These are phyloP conservation scores for Astrothelium macrocarpum DNA, from an alignment of 495 filamentous ascomycete genomes.

Conservation along the genomic window DNA sequence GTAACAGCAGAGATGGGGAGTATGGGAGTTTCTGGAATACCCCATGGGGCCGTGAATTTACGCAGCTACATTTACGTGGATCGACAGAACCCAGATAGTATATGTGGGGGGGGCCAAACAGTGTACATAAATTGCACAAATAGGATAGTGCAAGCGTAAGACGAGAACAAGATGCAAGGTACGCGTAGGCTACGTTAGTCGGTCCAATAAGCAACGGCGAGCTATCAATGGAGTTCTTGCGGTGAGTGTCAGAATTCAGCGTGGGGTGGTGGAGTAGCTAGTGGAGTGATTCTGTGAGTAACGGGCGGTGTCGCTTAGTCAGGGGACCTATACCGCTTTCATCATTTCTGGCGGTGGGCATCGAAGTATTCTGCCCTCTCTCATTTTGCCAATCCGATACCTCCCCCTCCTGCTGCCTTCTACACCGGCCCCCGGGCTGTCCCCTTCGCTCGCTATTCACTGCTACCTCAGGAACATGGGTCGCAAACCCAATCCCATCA, in stretches of 20 bases:
- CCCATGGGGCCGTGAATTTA: not conserved
- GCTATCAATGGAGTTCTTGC: not conserved
- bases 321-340: slow-evolving; percentile 1
- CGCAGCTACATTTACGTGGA: too few species aligned
- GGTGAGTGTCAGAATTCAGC: not conserved
- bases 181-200: too few species aligned
- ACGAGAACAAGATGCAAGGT: too few species aligned
- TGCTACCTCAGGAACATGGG: slow-evolving; percentile 45
- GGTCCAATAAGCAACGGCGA: too few species aligned
- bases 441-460: not conserved
- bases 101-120: not conserved
- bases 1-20: not conserved
- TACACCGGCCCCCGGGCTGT: not conserved
- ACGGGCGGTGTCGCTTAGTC: not conserved
- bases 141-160: too few species aligned
- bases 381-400: not conserved
- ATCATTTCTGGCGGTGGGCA: slow-evolving; percentile 4
- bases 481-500: slow-evolving; percentile 69
- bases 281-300: too few species aligned
- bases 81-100: too few species aligned
- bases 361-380: not conserved
- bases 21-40: not conserved
- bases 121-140: not conserved
- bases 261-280: too few species aligned
- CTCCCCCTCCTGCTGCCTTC: not conserved